phyloP scores from a whole-genome alignment of 345 rosid species.

The Mallotus nudiflorus region DNA sequence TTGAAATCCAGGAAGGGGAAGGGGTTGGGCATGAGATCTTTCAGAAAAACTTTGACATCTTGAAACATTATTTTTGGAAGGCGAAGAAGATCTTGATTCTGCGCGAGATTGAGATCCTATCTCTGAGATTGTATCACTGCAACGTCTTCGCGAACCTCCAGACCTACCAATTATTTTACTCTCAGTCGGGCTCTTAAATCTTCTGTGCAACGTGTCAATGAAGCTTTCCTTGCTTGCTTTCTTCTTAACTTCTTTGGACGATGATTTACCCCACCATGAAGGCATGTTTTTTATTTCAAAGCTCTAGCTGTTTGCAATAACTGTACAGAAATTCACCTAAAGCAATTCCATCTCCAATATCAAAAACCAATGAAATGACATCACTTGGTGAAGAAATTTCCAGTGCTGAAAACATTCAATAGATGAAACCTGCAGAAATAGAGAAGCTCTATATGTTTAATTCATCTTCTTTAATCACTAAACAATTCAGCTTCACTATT shows the following conservation, averaged over 20 bases:
- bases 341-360: slow-evolving; percentile 10
- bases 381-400: slow-evolving; percentile 6
- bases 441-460: background rate
- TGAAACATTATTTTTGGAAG: slow-evolving; percentile 24
- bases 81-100: slow-evolving; percentile 32
- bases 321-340: slow-evolving; percentile 20
- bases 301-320: background rate
- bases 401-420: slow-evolving; percentile 10
- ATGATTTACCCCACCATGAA: slow-evolving; percentile 23
- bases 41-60: slow-evolving; percentile 36
- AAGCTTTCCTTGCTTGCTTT: slow-evolving; percentile 32
- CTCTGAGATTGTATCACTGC: slow-evolving; percentile 24
- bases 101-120: slow-evolving; percentile 28
- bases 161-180: slow-evolving; percentile 15
- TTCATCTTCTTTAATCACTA: slow-evolving; percentile 3
- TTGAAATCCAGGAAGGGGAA: slow-evolving; percentile 29
- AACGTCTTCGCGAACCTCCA: slow-evolving; percentile 22
- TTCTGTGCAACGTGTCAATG: slow-evolving; percentile 30
- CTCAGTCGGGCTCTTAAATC: slow-evolving; percentile 24
- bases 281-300: slow-evolving; percentile 37
- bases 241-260: slow-evolving; percentile 32
- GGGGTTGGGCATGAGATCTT: slow-evolving; percentile 32
- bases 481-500: background rate
- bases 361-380: background rate
- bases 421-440: slow-evolving; percentile 13